Conservation (phyloP, 2,329 filamentous ascomycete species). For the Calycina herbarum region DNA sequence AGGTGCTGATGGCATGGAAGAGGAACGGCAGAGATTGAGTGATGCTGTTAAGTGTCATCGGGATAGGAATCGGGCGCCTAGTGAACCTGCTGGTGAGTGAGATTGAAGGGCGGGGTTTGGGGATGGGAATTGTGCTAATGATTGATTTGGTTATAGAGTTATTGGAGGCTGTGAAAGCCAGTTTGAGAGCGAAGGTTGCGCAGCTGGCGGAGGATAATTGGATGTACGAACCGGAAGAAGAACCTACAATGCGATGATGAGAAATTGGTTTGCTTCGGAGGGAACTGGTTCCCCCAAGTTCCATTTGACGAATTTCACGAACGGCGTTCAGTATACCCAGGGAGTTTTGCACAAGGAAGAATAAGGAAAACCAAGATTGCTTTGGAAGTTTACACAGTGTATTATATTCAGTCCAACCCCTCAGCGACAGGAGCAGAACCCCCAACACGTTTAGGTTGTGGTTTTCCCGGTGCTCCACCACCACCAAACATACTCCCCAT, state of each 20-base stretch:
- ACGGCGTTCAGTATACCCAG: conserved; percentile 32
- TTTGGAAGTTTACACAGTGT: conserved; percentile 4
- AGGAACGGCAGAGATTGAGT: conserved; percentile 59
- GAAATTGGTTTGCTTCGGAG: too few relatives aligned
- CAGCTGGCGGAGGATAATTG: conserved; percentile 80
- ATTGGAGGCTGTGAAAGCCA: conserved; percentile 67
- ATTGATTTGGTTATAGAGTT: conserved; percentile 52
- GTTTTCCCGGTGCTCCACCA: conserved; percentile 51
- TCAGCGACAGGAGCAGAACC: conserved; percentile 53
- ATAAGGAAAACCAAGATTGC: conserved; percentile 15
- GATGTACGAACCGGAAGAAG: conserved; percentile 72
- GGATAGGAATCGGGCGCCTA: conserved; percentile 54
- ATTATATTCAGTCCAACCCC: conserved; percentile 55
- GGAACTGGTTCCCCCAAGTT: neutral
- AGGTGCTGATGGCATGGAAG: conserved; percentile 39
- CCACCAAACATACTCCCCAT: conserved; percentile 94
- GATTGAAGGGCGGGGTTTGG: neutral
- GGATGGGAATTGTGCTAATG: neutral
- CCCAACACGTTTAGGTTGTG: conserved; percentile 41
- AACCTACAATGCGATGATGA: conserved; percentile 22
- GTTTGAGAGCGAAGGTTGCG: conserved; percentile 69
- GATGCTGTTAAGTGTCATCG: conserved; percentile 63
- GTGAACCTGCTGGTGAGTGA: conserved; percentile 65
- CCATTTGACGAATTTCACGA: neutral
- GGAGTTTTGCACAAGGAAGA: conserved; percentile 11